Base-by-base conservation (phyloP, 371 early-diverging fungal genomes). In the Dinochytrium kinnereticum region DNA sequence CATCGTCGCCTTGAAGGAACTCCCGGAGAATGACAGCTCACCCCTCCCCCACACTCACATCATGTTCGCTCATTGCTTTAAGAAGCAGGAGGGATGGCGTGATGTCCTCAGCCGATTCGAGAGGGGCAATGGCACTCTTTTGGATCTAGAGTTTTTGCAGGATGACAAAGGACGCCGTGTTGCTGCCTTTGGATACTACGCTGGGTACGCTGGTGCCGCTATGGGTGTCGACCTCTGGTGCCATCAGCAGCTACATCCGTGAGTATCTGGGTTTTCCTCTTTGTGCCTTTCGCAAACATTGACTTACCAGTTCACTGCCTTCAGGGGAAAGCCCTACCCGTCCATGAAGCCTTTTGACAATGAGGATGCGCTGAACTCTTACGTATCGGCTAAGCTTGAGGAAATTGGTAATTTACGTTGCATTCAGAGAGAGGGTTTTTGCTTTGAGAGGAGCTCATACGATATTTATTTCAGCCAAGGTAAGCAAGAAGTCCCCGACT, bases 41-140 rank as follows among this genome's bases (percentile, higher is more conserved):
- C 94, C 97, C 57, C 89, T 97, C n/a, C 84, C 89, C n/a, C 97
- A 97, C 82, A 90, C 89, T 31, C 98, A 98, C 83, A 95, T 98
- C 80, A 94, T 96, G 87, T 98, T 98, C 82, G 98, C 97, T 50
- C 97, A 98, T 81, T 97, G 97, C 86, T 98, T 88, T 90, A 98
- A 98, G 90, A 84, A 88, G 72, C 97, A 98, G 84, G 93, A 84
- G 69, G 97, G 97, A 30, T 98, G 97, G 97, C 89, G 90, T 78
- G 93, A 96, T 37, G 86, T 96, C 26, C 82, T 98, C 49, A 83
- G 83, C 31, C 89, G 96, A 57, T 98, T 97, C 78, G 88, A 90
- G 75, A 84, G 82, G 51, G 98, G 97, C 40, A 88, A 94, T 19
- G 98, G 98, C 21, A 88, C 91, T 30, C 87, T 98, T 74, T 85